Percentiles rank a stretch among this genome's conserved stretches.
These are phyloP conservation scores for Tricholoma terreum DNA, from an alignment of 768 basidiomycete genomes.

Conservation along the genomic window DNA sequence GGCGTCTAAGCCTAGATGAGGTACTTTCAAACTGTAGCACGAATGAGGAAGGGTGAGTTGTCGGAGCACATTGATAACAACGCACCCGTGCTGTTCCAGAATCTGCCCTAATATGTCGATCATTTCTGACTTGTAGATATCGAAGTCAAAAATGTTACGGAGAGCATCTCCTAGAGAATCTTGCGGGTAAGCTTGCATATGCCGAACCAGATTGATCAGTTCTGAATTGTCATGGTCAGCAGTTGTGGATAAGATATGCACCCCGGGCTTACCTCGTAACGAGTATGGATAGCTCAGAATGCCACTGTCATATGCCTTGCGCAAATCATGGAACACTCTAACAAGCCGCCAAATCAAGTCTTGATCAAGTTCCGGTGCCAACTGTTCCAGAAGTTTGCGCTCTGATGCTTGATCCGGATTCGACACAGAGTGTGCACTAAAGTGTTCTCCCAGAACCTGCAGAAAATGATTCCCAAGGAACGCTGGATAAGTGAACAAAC, in stretches of 20 bases:
- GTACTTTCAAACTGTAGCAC: slow-evolving; percentile 43
- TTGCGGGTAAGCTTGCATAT: slow-evolving; percentile 57
- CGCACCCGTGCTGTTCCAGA: slow-evolving; percentile 58
- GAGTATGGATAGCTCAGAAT: slow-evolving; percentile 66
- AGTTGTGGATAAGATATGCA: neutral
- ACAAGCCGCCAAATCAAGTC: slow-evolving; percentile 56
- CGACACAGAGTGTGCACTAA: slow-evolving; percentile 61
- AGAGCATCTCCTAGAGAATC: slow-evolving; percentile 58
- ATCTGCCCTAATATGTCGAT: slow-evolving; percentile 59
- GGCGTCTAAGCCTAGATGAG: slow-evolving; percentile 54
- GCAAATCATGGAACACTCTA: slow-evolving; percentile 61
- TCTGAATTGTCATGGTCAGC: slow-evolving; percentile 33
- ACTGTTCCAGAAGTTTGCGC: slow-evolving; percentile 51
- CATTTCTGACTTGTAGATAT: slow-evolving; percentile 63
- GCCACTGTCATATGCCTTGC: slow-evolving; percentile 55
- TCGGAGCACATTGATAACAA: neutral
- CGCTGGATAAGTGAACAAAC: slow-evolving; percentile 33
- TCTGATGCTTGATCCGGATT: slow-evolving; percentile 71
- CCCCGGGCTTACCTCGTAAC: slow-evolving; percentile 45
- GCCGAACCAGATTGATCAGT: slow-evolving; percentile 61
- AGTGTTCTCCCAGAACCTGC: slow-evolving; percentile 68
- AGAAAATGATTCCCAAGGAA: slow-evolving; percentile 74
- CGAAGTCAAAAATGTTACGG: slow-evolving; percentile 69
- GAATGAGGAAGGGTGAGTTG: neutral
- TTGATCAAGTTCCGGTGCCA: slow-evolving; percentile 57